Percentiles rank a stretch among this genome's conserved stretches.
Conservation (phyloP, 805 yeast species). For the Candida railenensis region DNA sequence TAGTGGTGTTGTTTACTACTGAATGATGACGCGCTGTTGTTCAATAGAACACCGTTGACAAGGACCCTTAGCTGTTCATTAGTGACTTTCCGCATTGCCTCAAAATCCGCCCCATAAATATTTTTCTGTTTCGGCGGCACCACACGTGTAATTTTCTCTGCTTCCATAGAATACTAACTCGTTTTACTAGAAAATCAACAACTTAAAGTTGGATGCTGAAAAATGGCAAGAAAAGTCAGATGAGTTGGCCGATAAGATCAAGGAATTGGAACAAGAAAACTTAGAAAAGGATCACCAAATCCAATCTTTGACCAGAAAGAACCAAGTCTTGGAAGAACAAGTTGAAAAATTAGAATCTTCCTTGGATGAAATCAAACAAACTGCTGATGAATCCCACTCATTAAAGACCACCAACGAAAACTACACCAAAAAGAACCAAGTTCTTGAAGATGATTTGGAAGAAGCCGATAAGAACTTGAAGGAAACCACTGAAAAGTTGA, state of each 20-base stretch:
- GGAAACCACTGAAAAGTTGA: conserved; percentile 89
- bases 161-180: no score
- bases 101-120: no score
- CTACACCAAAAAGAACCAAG: conserved; percentile 83
- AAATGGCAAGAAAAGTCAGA: conserved; percentile 97
- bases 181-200: conserved; percentile 89
- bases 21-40: no score
- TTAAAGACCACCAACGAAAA: conserved; percentile 88
- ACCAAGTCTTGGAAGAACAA: conserved; percentile 80
- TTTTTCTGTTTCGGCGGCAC: no score
- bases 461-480: conserved; percentile 86
- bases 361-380: conserved; percentile 73
- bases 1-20: no score
- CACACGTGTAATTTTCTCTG: no score
- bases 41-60: no score
- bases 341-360: conserved; percentile 77
- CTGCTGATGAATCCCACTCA: conserved; percentile 87
- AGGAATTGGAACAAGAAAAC: conserved; percentile 88
- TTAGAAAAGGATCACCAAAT: conserved; percentile 94
- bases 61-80: no score
- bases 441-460: conserved; percentile 89
- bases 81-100: no score
- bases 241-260: conserved; percentile 75
- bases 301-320: conserved; percentile 88
- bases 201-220: conserved; percentile 92